These are phyloP conservation scores for Diospyros kaki DNA, from an alignment of 148 eudicot species.

Conservation along the genomic window DNA sequence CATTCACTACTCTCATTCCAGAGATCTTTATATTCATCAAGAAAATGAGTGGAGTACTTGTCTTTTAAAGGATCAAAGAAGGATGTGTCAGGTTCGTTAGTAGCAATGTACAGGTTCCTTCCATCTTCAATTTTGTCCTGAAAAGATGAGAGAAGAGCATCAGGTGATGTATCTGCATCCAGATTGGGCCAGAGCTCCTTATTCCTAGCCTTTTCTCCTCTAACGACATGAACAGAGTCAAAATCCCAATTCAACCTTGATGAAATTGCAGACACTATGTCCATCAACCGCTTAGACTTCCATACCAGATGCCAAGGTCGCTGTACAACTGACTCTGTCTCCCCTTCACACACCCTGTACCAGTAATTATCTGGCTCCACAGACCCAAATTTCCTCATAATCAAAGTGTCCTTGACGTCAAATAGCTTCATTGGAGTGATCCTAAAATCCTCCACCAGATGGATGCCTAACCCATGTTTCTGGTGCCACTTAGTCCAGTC, in stretches of 20 bases:
- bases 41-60: constrained; percentile 80
- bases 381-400: constrained; percentile 77
- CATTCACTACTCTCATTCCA: constrained; percentile 90
- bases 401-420: constrained; percentile 51
- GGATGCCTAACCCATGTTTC: constrained; percentile 44
- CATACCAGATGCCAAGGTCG: constrained; percentile 91
- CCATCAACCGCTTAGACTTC: constrained; percentile 88
- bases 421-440: constrained; percentile 71
- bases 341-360: constrained; percentile 97
- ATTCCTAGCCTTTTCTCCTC: constrained; percentile 84
- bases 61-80: constrained; percentile 83
- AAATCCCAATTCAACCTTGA: constrained; percentile 85
- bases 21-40: constrained; percentile 72
- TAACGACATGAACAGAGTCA: constrained; percentile 74
- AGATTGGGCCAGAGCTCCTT: constrained; percentile 85
- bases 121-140: constrained; percentile 71
- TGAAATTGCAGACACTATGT: constrained; percentile 74
- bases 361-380: constrained; percentile 97
- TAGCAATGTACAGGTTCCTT: constrained; percentile 71
- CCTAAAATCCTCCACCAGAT: constrained; percentile 73
- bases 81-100: constrained; percentile 61
- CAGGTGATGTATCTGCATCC: constrained; percentile 77
- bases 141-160: constrained; percentile 50
- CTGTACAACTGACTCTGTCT: constrained; percentile 70
- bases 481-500: constrained; percentile 81